Evolutionary conservation across 805 yeast species (phyloP), one percentile per base, ranked within the genome.

Genomic region (Metschnikowia peoriensis): DNA sequence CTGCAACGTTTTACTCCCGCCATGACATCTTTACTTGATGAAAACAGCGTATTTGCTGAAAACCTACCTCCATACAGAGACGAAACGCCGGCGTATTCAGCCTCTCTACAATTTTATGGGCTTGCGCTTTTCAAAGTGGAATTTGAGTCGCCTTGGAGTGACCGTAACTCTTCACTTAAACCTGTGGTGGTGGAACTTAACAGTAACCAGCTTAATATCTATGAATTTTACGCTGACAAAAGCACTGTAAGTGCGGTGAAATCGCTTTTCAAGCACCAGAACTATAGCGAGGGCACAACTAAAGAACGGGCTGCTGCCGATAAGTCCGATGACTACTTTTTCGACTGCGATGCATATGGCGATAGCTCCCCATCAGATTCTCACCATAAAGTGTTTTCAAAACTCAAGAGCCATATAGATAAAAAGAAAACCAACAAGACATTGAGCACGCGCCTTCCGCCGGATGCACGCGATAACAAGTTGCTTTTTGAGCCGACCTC

Each of bases 181-280:
- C 75, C 76, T 1, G 75, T 75, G 16, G 55, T 72, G 27, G 60
- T 72, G 27, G 77, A 73, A 55, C 56, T 75, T 37, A 73, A 72
- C 56, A 67, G 74, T 39, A 75, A 75, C 16, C 77, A 74, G 53
- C 62, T 75, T 34, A 66, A 66, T 34, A 47, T 75, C 6, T 67
- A 70, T 53, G 62, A 61, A 38, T 54, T 75, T 16, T 54, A 57
- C 10, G 60, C 64, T 9, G 64, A 64, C 9, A 63, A 59, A 28
- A 51, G 56, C 34, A 54, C 66, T 12, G 43, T 49, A 6, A 56
- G 62, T n/a, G 48, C 67, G 8, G 57, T 75, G n/a, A 51, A 66
- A 43, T 63, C 67, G 29, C 61, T 74, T n/a, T 75, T 62, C 62
- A 60, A 58, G 41, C 63, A 65, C 45, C 62, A 60, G 16, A 72